Base-by-base conservation (phyloP, 257 asterid genomes). In the Fraxinus pennsylvanica region DNA sequence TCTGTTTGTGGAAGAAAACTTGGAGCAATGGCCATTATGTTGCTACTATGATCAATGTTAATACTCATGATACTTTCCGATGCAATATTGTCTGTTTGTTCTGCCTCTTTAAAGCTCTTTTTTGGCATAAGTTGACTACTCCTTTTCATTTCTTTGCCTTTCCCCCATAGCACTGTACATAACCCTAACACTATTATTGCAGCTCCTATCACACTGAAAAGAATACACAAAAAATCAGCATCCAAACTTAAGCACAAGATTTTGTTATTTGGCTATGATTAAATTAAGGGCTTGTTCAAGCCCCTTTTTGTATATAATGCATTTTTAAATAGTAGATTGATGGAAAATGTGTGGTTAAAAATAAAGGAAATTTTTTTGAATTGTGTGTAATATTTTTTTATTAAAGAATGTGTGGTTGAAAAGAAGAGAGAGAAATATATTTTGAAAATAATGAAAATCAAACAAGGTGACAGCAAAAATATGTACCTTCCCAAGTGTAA, bases 131-230 rank as follows among this genome's bases (percentile, higher is more conserved):
- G 76, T 38, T 83, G 88, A 14, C 10, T 10, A 0, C 84, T 54
- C 73, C 79, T 83, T 76, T 90, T 87, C 79, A 85, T 75, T 74
- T 92, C 96, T 81, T 82, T 83, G 69, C 84, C 80, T 63, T 91
- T 89, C 0, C 94, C 97, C 97, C 93, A 92, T 4, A 92, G 80
- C 52, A 92, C 97, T 1, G 79, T 9, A 67, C 91, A 91, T 30
- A 91, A 38, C 12, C 96, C 96, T 5, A 71, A 29, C 21, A 92
- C 66, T 67, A 91, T 91, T 27, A 90, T 76, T 5, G 63, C 74
- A n/a, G 87, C 91, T 63, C 98, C 98, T 4, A 94, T 0, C 22
- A 92, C 86, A 72, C 94, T 92, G 83, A 59, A 75, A 8, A 12
- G 10, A 13, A 27, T 8, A 71, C 1, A 9, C 25, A 19, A 10